These are phyloP conservation scores for Cladosporium oxysporum DNA, from an alignment of 2,329 filamentous ascomycete genomes.

Conservation along the genomic window DNA sequence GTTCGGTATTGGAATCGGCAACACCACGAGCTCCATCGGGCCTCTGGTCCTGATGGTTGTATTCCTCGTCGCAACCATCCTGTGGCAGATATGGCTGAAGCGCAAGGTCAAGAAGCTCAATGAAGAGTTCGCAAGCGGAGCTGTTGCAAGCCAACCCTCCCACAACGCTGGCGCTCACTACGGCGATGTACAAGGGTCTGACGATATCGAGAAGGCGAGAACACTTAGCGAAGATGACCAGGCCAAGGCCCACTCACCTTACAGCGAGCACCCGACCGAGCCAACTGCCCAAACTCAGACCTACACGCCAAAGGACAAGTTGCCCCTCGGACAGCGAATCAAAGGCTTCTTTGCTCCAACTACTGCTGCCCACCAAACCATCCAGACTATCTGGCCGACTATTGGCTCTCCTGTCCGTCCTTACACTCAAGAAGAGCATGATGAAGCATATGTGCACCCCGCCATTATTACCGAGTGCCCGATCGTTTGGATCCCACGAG, in stretches of 20 bases:
- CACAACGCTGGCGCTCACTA: not conserved
- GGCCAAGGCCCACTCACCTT: conserved; percentile 14
- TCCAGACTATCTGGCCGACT: conserved; percentile 29
- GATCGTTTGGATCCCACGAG: conserved; percentile 47
- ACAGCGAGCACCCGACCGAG: not conserved
- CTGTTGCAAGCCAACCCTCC: conserved; percentile 22
- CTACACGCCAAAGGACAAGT: conserved; percentile 3
- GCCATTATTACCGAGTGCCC: conserved; percentile 44
- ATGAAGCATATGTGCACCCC: conserved; percentile 48
- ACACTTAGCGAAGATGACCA: conserved; percentile 26
- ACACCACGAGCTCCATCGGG: conserved; percentile 37
- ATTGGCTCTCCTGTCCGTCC: conserved; percentile 34
- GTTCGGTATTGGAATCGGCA: conserved; percentile 43
- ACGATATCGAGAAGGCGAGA: conserved; percentile 26
- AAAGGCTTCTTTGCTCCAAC: conserved; percentile 31
- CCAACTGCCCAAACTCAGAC: not conserved
- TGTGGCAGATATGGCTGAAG: conserved; percentile 43
- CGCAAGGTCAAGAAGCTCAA: conserved; percentile 35
- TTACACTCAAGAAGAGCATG: conserved; percentile 36
- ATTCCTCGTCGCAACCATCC: conserved; percentile 42
- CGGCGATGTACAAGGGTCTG: conserved; percentile 31
- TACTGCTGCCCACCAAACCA: conserved; percentile 31
- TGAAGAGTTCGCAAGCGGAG: not conserved
- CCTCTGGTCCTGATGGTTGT: conserved; percentile 45
- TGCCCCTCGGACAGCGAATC: conserved; percentile 25